A percentile compares a stretch with the other conserved stretches of the same genome.
These are phyloP conservation scores for Phytophthora meadii DNA, from an alignment of 352 stramenopile genomes.

Conservation along the genomic window DNA sequence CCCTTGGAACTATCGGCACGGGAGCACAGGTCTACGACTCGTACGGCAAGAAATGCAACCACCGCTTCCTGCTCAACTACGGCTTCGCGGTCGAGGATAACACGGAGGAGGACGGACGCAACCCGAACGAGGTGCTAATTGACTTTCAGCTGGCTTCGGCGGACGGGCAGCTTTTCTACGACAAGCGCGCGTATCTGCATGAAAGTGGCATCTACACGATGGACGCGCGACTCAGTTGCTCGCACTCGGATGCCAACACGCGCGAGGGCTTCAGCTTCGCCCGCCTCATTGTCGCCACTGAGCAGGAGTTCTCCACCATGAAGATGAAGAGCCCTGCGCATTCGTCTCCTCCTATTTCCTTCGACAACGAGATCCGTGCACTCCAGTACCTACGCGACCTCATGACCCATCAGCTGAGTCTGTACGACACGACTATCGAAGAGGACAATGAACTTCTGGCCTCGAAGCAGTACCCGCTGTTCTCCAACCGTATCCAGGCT, in stretches of 20 bases:
- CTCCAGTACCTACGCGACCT: slow-evolving; percentile 76
- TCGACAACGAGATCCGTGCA: slow-evolving; percentile 85
- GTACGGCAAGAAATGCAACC: slow-evolving; percentile 99
- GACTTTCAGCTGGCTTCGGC: slow-evolving; percentile 72
- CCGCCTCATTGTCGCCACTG: slow-evolving; percentile 83
- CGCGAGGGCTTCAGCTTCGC: slow-evolving; percentile 88
- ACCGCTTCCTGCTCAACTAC: slow-evolving; percentile 99
- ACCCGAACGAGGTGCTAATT: slow-evolving; percentile 97
- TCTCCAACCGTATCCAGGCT: slow-evolving; percentile 90
- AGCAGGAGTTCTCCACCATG: slow-evolving; percentile 86
- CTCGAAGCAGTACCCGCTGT: slow-evolving; percentile 79
- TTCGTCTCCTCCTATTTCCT: slow-evolving; percentile 82
- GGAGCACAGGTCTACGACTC: slow-evolving; percentile 98
- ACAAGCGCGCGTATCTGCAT: slow-evolving; percentile 86
- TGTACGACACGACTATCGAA: slow-evolving; percentile 89
- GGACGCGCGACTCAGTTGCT: slow-evolving; percentile 86
- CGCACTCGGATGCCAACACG: slow-evolving; percentile 86
- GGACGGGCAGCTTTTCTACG: slow-evolving; percentile 83
- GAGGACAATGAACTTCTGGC: slow-evolving; percentile 87
- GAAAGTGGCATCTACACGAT: slow-evolving; percentile 90
- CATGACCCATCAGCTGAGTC: slow-evolving; percentile 81
- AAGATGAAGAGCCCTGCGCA: slow-evolving; percentile 82
- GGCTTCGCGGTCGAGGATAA: slow-evolving; percentile 99
- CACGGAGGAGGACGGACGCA: slow-evolving; percentile 97
- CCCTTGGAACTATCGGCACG: slow-evolving; percentile 74